These are phyloP conservation scores for Eleusine coracana DNA, from an alignment of 176 grass and related monocot species.

Conservation along the genomic window DNA sequence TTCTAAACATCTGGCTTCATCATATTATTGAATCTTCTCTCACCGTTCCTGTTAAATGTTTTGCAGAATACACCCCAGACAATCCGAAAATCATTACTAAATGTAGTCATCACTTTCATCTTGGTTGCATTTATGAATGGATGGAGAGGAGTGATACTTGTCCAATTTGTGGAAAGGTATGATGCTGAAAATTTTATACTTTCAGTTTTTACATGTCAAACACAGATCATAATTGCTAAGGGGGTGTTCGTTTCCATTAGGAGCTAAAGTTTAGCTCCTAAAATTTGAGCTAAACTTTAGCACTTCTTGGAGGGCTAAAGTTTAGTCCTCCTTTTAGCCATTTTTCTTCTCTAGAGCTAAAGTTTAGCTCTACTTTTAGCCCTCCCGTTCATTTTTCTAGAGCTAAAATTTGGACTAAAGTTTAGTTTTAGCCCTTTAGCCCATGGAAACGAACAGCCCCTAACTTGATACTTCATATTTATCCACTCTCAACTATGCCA, in stretches of 20 bases:
- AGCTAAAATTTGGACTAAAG: too few species aligned
- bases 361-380: too few species aligned
- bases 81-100: slow-evolving; percentile 86
- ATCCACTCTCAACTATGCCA: background rate
- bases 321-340: too few species aligned
- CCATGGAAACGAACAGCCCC: too few species aligned
- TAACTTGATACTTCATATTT: background rate
- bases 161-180: slow-evolving; percentile 86
- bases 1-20: background rate
- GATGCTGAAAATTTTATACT: background rate
- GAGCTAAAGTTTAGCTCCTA: too few species aligned
- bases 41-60: background rate
- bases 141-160: slow-evolving; percentile 96
- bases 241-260: too few species aligned
- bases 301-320: too few species aligned
- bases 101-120: slow-evolving; percentile 93
- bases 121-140: slow-evolving; percentile 98
- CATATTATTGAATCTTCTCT: slow-evolving; percentile 20
- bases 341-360: too few species aligned
- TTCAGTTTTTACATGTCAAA: slow-evolving; percentile 17
- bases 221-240: background rate
- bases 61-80: slow-evolving; percentile 78
- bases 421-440: too few species aligned
- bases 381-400: too few species aligned
- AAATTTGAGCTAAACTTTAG: too few species aligned